These are phyloP conservation scores for Podospora bellae-mahoneyi DNA, from an alignment of 495 filamentous ascomycete species.

Conservation along the genomic window DNA sequence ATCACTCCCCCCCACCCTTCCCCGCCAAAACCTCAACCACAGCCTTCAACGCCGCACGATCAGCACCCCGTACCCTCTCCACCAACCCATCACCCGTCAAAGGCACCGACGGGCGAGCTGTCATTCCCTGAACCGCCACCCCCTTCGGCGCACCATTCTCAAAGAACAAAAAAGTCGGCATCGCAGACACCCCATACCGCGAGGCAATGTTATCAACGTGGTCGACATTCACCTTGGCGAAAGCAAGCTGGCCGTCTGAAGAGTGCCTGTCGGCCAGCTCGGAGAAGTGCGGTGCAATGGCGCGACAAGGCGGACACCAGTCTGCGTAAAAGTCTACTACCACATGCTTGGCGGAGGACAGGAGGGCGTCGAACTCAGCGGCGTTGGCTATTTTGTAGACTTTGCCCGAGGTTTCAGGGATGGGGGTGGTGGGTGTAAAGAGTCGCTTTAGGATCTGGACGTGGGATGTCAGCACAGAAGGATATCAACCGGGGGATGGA, in stretches of 20 bases:
- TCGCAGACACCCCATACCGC: conserved; percentile 49
- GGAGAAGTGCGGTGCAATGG: conserved; percentile 57
- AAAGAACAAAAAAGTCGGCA: conserved; percentile 85
- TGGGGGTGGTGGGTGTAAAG: not conserved
- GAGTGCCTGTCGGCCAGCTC: conserved; percentile 45
- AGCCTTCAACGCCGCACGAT: not conserved
- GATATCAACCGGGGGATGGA: too few relatives aligned
- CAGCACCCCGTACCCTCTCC: not conserved
- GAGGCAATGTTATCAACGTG: conserved; percentile 45
- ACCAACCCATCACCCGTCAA: not conserved
- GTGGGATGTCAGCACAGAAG: too few relatives aligned
- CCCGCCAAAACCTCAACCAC: not conserved
- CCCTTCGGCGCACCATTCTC: conserved; percentile 58
- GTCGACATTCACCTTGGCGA: conserved; percentile 59
- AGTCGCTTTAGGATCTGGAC: not conserved
- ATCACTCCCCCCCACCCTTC: too few relatives aligned
- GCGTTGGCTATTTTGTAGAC: conserved; percentile 29
- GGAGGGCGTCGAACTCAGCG: conserved; percentile 34
- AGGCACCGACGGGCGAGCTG: not conserved
- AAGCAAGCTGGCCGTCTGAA: conserved; percentile 43
- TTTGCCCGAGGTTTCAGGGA: conserved; percentile 22
- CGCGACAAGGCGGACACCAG: conserved; percentile 64
- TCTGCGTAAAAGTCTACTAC: conserved; percentile 52
- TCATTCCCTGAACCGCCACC: not conserved
- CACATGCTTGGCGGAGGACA: conserved; percentile 36